These are phyloP conservation scores for Pilasporangium apinafurcum DNA, from an alignment of 352 stramenopile species.

Conservation along the genomic window DNA sequence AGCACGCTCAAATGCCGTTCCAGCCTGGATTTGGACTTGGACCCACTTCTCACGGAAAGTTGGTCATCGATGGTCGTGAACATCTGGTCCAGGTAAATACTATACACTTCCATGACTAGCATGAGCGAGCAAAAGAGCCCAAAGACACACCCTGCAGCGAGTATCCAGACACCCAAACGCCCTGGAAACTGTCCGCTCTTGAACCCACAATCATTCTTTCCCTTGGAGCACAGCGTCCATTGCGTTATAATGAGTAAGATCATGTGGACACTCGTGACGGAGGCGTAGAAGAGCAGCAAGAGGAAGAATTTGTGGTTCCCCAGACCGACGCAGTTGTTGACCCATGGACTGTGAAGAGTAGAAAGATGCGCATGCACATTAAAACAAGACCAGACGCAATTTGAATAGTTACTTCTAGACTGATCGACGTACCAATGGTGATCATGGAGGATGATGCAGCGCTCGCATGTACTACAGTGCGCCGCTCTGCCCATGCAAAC, in stretches of 20 bases:
- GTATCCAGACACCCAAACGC: slow-evolving; percentile 52
- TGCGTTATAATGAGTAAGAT: slow-evolving; percentile 46
- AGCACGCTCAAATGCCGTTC: slow-evolving; percentile 73
- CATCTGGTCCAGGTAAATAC: slow-evolving; percentile 55
- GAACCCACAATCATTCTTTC: slow-evolving; percentile 44
- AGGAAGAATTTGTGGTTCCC: slow-evolving; percentile 81
- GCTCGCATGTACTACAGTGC: slow-evolving; percentile 70
- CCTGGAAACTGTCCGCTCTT: slow-evolving; percentile 53
- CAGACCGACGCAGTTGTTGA: slow-evolving; percentile 85
- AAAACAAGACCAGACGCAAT: background rate
- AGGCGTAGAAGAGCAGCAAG: slow-evolving; percentile 73
- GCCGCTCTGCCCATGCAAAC: slow-evolving; percentile 36
- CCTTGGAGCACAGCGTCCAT: slow-evolving; percentile 30
- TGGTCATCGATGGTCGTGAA: slow-evolving; percentile 52
- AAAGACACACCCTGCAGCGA: slow-evolving; percentile 63
- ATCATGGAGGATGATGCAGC: slow-evolving; percentile 78
- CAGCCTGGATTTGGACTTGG: slow-evolving; percentile 52
- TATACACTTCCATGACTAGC: slow-evolving; percentile 75
- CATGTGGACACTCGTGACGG: slow-evolving; percentile 48
- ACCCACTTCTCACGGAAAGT: slow-evolving; percentile 36
- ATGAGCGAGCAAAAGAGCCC: slow-evolving; percentile 73
- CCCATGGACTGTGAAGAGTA: slow-evolving; percentile 48
- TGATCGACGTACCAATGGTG: slow-evolving; percentile 65
- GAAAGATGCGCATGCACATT: background rate
- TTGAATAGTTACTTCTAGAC: background rate